A percentile compares a stretch with the other conserved stretches of the same genome.
Conservation (phyloP, 2,329 filamentous ascomycete species). For the Trichoderma endophyticum region DNA sequence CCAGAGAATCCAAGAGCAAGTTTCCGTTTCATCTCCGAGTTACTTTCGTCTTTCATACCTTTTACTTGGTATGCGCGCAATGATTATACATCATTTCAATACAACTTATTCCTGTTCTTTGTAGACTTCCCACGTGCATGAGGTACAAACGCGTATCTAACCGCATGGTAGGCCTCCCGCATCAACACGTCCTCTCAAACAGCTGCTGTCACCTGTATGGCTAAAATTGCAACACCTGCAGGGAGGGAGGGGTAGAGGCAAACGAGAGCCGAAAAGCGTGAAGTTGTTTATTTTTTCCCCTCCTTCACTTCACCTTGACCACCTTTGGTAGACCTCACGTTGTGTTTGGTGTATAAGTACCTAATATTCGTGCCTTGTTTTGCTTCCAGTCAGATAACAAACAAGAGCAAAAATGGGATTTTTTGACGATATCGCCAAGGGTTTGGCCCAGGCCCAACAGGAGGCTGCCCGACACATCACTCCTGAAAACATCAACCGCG, state of each 20-base stretch:
- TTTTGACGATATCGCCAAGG: not conserved
- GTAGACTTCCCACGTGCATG: too few relatives aligned
- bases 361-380: not conserved
- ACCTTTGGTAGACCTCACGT: not conserved
- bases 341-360: not conserved
- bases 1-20: too few relatives aligned
- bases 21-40: too few relatives aligned
- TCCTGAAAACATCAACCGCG: conserved; percentile 3
- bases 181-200: not conserved
- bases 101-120: too few relatives aligned
- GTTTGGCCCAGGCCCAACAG: not conserved
- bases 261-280: not conserved
- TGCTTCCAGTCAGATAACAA: not conserved
- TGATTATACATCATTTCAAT: not conserved
- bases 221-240: not conserved
- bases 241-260: not conserved
- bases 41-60: not conserved
- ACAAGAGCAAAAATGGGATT: not conserved
- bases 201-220: not conserved
- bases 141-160: not conserved
- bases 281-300: not conserved
- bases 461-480: conserved; percentile 8
- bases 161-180: not conserved
- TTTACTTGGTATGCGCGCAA: not conserved
- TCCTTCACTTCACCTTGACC: not conserved